Conservation (phyloP, 2,329 filamentous ascomycete species). For the Alternaria sp. region DNA sequence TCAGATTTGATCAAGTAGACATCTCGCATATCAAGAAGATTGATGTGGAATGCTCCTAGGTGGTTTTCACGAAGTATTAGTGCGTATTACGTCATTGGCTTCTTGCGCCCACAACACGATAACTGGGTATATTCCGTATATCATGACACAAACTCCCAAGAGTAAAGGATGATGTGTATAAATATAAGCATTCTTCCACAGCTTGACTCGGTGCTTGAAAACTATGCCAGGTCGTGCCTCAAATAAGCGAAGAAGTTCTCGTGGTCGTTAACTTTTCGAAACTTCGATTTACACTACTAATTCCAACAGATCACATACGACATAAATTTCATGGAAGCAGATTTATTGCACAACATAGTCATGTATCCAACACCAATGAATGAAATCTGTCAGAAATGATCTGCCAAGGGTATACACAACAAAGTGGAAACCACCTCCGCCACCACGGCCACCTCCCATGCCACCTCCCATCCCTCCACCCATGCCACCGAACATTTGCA, state of each 20-base stretch:
- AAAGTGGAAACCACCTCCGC: slow-evolving; percentile 58
- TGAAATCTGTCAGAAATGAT: slow-evolving; percentile 24
- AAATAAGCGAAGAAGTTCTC: neutral
- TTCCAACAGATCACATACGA: neutral
- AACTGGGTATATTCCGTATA: neutral
- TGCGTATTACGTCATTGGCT: slow-evolving; percentile 14
- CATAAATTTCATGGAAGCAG: neutral
- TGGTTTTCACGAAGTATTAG: neutral
- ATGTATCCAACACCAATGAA: slow-evolving; percentile 38
- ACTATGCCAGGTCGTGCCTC: neutral
- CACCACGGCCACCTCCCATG: slow-evolving; percentile 55
- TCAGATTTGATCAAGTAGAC: neutral
- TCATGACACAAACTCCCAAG: neutral
- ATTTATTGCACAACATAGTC: slow-evolving; percentile 3
- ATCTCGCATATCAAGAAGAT: neutral
- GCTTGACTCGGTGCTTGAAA: too few relatives aligned
- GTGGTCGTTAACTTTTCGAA: neutral
- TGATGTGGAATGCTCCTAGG: neutral
- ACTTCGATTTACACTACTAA: neutral
- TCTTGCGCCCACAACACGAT: neutral
- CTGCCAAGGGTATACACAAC: slow-evolving; percentile 35
- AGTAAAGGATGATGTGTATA: neutral
- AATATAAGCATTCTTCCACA: too few relatives aligned
- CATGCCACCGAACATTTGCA: slow-evolving; percentile 56
- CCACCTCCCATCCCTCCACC: slow-evolving; percentile 59